Percentiles rank a stretch among this genome's conserved stretches.
Conservation (phyloP, 2,329 filamentous ascomycete species). For the Colletotrichum sp. region DNA sequence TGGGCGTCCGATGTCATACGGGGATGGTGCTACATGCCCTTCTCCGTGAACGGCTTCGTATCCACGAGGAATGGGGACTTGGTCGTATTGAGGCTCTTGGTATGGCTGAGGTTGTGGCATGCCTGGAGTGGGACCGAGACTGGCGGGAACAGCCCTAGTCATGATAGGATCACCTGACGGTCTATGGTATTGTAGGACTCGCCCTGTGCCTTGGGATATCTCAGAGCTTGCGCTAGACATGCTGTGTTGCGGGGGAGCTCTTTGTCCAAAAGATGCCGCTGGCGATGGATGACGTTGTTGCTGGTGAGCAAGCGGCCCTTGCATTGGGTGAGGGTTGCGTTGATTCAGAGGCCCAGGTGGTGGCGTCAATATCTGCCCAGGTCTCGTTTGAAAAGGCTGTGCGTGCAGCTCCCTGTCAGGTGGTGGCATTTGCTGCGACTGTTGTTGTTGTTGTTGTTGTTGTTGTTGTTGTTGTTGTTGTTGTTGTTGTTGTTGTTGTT, state of each 20-base stretch:
- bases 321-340: not conserved
- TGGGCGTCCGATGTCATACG: conserved; percentile 29
- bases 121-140: not conserved
- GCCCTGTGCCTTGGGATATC: not conserved
- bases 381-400: not conserved
- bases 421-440: conserved; percentile 10
- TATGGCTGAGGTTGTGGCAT: not conserved
- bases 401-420: not conserved
- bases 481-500: not conserved
- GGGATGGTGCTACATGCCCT: conserved; percentile 31
- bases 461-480: not conserved
- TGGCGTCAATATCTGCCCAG: not conserved
- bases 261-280: not conserved
- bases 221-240: not conserved
- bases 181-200: not conserved
- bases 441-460: not conserved
- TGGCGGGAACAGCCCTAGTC: not conserved
- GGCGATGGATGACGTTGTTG: not conserved
- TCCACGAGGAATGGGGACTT: conserved; percentile 41
- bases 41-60: conserved; percentile 43
- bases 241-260: not conserved
- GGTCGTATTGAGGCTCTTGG: conserved; percentile 38
- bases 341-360: conserved; percentile 1
- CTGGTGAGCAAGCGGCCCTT: not conserved
- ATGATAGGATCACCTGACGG: not conserved